Conservation (phyloP, 768 basidiomycete genomes). For the Leccinum incarnatum region DNA sequence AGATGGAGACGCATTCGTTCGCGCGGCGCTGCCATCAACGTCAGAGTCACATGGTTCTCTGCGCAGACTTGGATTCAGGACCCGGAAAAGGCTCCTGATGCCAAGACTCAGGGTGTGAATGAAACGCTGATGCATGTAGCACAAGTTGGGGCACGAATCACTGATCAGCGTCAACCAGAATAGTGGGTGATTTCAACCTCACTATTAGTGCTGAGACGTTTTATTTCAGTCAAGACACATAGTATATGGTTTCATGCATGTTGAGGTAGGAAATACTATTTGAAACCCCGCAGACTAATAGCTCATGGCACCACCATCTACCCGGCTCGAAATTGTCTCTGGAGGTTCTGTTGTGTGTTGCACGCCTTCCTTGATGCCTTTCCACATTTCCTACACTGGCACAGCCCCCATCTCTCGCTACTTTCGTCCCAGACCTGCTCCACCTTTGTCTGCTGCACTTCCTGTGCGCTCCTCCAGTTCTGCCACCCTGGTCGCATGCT, state of each 20-base stretch:
- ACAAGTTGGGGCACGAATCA: no score
- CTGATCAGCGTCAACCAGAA: no score
- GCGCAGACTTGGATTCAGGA: no score
- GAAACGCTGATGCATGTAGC: background rate
- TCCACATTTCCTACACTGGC: conserved; percentile 69
- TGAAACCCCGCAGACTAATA: background rate
- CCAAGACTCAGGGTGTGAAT: no score
- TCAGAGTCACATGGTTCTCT: background rate
- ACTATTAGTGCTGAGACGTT: no score
- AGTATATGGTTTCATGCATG: background rate
- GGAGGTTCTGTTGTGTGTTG: conserved; percentile 34
- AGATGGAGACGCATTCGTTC: background rate
- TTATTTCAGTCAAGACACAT: no score
- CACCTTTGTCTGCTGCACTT: conserved; percentile 13
- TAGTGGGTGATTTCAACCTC: no score
- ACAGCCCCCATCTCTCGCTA: conserved; percentile 73
- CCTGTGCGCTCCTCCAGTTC: conserved; percentile 12
- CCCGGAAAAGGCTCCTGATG: background rate
- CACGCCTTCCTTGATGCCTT: conserved; percentile 77
- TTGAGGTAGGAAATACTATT: background rate
- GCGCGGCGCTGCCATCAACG: no score
- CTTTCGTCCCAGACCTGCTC: conserved; percentile 52
- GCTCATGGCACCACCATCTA: background rate
- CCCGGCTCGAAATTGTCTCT: conserved; percentile 23
- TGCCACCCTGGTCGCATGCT: conserved; percentile 11